A percentile compares a stretch with the other conserved stretches of the same genome.
Conservation (phyloP, 2,329 filamentous ascomycete species). For the Fusarium tjaetaba region DNA sequence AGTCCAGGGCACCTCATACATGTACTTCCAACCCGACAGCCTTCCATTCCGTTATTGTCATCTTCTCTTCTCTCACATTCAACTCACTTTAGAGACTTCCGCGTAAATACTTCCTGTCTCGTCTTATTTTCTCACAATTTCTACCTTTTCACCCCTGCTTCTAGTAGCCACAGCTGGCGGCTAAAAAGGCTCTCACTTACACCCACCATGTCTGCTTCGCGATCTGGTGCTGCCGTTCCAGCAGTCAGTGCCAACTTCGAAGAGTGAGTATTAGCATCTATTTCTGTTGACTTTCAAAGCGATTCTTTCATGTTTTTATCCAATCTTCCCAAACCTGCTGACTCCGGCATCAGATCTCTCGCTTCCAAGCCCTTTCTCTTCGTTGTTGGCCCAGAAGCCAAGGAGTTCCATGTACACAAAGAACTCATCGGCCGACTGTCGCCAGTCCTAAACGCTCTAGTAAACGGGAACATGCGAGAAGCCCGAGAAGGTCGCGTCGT, state of each 20-base stretch:
- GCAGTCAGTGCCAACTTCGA: conserved; percentile 22
- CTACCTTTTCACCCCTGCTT: background rate
- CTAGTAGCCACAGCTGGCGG: background rate
- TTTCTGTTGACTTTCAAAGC: background rate
- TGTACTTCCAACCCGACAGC: background rate
- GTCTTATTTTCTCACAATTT: background rate
- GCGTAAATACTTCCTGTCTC: background rate
- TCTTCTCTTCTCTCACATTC: background rate
- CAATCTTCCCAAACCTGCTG: background rate
- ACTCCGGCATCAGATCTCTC: conserved; percentile 26
- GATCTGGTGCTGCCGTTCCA: background rate
- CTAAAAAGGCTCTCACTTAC: background rate
- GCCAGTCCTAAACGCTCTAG: conserved; percentile 33
- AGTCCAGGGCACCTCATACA: background rate
- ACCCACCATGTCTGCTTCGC: conserved; percentile 18
- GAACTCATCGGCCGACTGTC: conserved; percentile 37
- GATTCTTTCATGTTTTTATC: background rate
- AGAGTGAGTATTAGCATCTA: conserved; percentile 20
- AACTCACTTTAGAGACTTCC: background rate
- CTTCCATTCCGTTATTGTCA: background rate
- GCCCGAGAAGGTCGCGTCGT: conserved; percentile 37
- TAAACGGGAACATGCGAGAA: conserved; percentile 42
- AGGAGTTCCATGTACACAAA: conserved; percentile 41
- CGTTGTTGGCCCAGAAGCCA: conserved; percentile 33
- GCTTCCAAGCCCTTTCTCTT: conserved; percentile 42